Evolutionary conservation across 208 protist species (phyloP), one percentile per base, ranked within the genome.

Genomic region (Entamoeba dispar): DNA sequence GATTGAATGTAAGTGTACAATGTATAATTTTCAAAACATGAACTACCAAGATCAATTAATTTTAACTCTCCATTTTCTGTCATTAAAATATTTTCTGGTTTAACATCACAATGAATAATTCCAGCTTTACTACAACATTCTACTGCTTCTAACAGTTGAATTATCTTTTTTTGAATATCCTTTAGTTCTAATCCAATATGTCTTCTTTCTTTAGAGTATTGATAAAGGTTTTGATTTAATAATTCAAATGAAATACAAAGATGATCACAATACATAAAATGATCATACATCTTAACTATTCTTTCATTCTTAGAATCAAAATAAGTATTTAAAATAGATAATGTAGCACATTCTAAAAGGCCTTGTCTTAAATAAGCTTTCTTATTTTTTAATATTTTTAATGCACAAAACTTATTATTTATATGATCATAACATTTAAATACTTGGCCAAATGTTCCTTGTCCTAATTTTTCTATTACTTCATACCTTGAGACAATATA

Each of bases 1-100:
- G 93, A 94, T 93, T 99, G 98, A 96, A 99, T 97, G 96, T 98
- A 96, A 93, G 95, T 95, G 96, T 98, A 96, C 31, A 98, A 34
- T 93, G 97, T 96, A 91, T 98, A 93, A 17, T 95, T 95, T 4
- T 93, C 93, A 51, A 97, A 97, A 94, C 98, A 90, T 10, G 22
- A 12, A 90, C 22, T 34, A n/a, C 91, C 47, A 31, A 92, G 38
- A 50, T 92, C 91, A 50, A 92, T 92, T 27, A 92, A 14, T 50
- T 92, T 92, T 15, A 90, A 34, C 55, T 15, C 55, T 27, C 55
- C 55, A 69, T 69, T 69, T 27, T 69, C 19, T 69, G 19, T 27
- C 22, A 98, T 92, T 51, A 97, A 94, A 19, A 97, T 95, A 93
- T 97, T 97, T 92, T 97, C 96, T 31, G 96, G 96, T 92, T 97